Base-by-base conservation (phyloP, 805 yeast species). In the Metschnikowia colocasiae region DNA sequence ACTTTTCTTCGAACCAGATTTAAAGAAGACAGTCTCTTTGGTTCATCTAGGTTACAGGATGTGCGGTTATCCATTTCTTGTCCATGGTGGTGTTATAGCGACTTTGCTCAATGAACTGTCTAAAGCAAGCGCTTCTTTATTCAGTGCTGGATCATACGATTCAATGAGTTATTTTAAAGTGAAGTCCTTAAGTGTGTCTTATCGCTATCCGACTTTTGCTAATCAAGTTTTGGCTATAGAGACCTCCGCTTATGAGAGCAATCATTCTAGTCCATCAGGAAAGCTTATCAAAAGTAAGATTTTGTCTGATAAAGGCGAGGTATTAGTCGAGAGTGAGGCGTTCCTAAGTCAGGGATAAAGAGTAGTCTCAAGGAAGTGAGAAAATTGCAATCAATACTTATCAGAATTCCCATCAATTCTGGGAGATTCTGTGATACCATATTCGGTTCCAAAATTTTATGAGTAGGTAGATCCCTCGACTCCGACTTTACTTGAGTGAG, bases 1-100 rank as follows among this genome's bases (percentile, higher is more conserved):
- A 22, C 74, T 86, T 12, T 87, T 85, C 57, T 79, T 78, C 53
- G 79, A 84, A 49, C 68, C 75, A 1, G 63, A 69, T 12, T 76
- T 79, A 0, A 73, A 75, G 44, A 85, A 86, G 54, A 76, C 84
- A 0, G 74, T 86, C 1, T 77, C 88, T 0, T 74, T 89, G 5
- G 72, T 87, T 22, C 95, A 88, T 60, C 74, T 85, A 44, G 97
- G 97, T 0, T 80, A 83, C 59, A 78, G 77, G 51, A 64, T 90
- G 18, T 82, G 92, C 36, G 97, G 97, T 1, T 90, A 85, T 61
- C 97, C 97, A 2, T 83, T 87, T 56, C 67, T 91, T 16, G 77
- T 88, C 2, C 97, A 90, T 61, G 97, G 97, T 3, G 97, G 97
- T 0, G 79, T 91, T 25, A 62, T 90, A 26, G 95, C 91, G 7